Conservation (phyloP, 2,329 filamentous ascomycete genomes). For the Alternaria conjuncta region DNA sequence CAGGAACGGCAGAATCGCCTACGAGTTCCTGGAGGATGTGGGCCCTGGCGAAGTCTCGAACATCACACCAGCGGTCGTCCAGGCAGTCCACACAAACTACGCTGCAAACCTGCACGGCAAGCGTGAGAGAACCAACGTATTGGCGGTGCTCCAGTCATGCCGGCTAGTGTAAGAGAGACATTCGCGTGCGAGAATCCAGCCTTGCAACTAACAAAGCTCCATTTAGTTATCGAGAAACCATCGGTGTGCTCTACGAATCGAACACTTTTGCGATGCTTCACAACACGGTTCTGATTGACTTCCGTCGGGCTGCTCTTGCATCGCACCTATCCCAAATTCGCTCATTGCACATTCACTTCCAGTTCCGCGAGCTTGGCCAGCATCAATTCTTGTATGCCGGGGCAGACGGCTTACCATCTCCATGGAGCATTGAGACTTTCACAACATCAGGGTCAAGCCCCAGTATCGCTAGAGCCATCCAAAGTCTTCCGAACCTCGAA, state of each 20-base stretch:
- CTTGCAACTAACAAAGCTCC: background rate
- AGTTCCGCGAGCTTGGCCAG: background rate
- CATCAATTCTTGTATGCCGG: rapidly evolving
- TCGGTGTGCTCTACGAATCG: background rate
- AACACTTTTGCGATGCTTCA: background rate
- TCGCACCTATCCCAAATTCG: background rate
- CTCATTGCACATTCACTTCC: background rate
- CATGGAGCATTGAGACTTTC: background rate
- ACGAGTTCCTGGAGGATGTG: background rate
- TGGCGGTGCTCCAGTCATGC: background rate
- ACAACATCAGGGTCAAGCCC: background rate
- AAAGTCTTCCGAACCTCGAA: background rate
- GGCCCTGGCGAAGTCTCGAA: too few species aligned
- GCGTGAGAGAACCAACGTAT: background rate
- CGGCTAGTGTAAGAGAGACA: background rate
- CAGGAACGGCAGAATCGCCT: background rate
- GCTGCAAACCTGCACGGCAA: background rate
- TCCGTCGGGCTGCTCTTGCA: background rate
- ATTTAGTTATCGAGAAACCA: background rate
- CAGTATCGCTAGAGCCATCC: background rate
- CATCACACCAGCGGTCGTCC: background rate
- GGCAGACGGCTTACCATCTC: background rate
- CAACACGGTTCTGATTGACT: background rate
- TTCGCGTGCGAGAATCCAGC: background rate
- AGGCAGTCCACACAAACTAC: background rate